Percentiles rank a stretch among this genome's conserved stretches.
Conservation (phyloP, 257 asterid genomes). For the Solanum piurae region DNA sequence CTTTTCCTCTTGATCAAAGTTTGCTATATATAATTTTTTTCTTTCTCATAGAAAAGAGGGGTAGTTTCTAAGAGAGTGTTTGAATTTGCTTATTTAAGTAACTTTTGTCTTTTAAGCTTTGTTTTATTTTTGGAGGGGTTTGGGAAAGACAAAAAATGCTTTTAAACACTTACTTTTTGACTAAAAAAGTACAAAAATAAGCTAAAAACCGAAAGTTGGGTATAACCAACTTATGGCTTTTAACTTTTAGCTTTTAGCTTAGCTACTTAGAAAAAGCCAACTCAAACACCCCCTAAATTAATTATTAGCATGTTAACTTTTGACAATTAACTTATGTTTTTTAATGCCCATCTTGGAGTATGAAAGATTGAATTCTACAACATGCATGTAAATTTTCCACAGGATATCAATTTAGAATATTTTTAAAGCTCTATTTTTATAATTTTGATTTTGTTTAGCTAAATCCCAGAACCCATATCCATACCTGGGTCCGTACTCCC, state of each 20-base stretch:
- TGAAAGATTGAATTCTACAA: background rate
- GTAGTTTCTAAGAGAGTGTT: background rate
- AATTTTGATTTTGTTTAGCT: background rate
- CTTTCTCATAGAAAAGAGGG: background rate
- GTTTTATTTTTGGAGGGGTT: background rate
- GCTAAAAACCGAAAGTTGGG: too few species aligned
- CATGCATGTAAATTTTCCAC: background rate
- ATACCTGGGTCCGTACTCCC: background rate
- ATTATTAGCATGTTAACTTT: background rate
- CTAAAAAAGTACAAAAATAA: too few species aligned
- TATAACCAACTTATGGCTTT: too few species aligned
- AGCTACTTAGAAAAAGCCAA: background rate
- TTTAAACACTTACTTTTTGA: too few species aligned
- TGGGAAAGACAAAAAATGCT: background rate
- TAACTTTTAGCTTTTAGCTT: background rate
- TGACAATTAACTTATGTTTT: background rate
- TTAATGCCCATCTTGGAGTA: background rate
- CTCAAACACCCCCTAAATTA: background rate
- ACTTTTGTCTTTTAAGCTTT: background rate
- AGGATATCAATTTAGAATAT: too few species aligned
- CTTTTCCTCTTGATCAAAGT: background rate
- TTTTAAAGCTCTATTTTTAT: background rate
- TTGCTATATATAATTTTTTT: background rate
- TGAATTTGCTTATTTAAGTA: background rate
- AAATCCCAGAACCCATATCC: background rate